Percentiles rank a stretch among this genome's conserved stretches.
Conservation (phyloP, 192 early-diverging fungal species). For the Podila epigama region DNA sequence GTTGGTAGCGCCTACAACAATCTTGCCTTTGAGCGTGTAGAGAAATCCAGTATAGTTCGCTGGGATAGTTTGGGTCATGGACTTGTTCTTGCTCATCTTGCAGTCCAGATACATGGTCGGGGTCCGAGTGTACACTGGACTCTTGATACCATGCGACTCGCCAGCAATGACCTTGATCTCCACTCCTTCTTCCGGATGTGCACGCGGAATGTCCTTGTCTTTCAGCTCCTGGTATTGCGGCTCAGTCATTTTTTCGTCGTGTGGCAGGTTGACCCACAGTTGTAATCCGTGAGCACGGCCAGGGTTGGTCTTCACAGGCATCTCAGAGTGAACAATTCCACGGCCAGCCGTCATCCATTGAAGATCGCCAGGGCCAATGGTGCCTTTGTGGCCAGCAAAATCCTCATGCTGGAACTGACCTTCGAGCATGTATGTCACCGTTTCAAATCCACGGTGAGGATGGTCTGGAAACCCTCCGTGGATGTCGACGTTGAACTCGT, state of each 20-base stretch:
- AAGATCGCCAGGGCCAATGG: slow-evolving; percentile 61
- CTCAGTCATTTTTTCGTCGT: slow-evolving; percentile 70
- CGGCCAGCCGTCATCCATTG: slow-evolving; percentile 80
- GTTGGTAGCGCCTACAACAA: slow-evolving; percentile 51
- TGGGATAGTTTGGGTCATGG: slow-evolving; percentile 61
- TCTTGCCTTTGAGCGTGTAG: slow-evolving; percentile 60
- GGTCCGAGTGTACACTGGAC: slow-evolving; percentile 71
- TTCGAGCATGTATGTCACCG: slow-evolving; percentile 73
- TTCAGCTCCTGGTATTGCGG: slow-evolving; percentile 75
- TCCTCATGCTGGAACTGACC: slow-evolving; percentile 75
- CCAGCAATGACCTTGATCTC: slow-evolving; percentile 87
- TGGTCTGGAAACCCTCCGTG: slow-evolving; percentile 67
- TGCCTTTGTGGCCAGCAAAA: slow-evolving; percentile 73
- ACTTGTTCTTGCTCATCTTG: slow-evolving; percentile 62
- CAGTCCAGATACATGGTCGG: slow-evolving; percentile 82
- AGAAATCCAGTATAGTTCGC: slow-evolving; percentile 60
- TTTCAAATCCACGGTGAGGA: slow-evolving; percentile 82
- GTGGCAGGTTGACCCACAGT: slow-evolving; percentile 76
- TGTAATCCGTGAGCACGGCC: slow-evolving; percentile 57
- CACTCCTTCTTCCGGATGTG: slow-evolving; percentile 55
- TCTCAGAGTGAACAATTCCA: slow-evolving; percentile 75
- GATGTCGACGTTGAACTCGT: slow-evolving; percentile 19
- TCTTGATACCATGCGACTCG: slow-evolving; percentile 68
- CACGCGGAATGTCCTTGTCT: slow-evolving; percentile 66
- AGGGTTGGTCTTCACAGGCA: slow-evolving; percentile 52